Base-by-base conservation (phyloP, 345 rosid genomes). In the Erucastrum elatum region DNA sequence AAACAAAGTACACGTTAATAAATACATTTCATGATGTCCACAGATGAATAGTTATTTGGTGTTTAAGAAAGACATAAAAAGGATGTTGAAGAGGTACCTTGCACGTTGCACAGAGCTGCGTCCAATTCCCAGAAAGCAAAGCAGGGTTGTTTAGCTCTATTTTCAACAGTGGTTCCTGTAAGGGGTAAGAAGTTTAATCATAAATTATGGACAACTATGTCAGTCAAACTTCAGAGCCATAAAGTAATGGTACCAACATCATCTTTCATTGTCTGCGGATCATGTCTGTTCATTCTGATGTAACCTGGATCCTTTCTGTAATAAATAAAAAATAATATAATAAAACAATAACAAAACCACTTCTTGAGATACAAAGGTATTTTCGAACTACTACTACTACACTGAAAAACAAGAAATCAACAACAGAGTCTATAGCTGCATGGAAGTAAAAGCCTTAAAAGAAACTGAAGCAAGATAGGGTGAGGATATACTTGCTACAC, bases 81-180 rank as follows among this genome's bases (percentile, higher is more conserved):
- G 63, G 62, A 72, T 37, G 13, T 26, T 71, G 26, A 74, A 56
- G 41, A 53, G 59, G 65, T 84, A 95, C 98, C 93, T 95, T 95
- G 98, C 99, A 95, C 58, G 98, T 91, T 27, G 97, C 87, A 85
- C 99, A 95, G 63, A 95, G 98, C 87, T 93, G 99, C 73, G 94
- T 85, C 98, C 99, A 95, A 80, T 91, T 93, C 75, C 98, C 97
- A 86, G 94, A 89, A 39, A 93, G 89, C 87, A 95, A 84, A 78
- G 94, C 98, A 84, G 94, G 96, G 76, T 89, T 88, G 80, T 93
- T 93, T 66, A 91, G 87, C 85, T 93, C 97, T 75, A 90, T 84
- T 90, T 91, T 95, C 86, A 95, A 69, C 60, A 95, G 86, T 35
- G 97, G 98, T 85, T 91, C 98, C 98, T 93, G 70, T 46, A 31